phyloP scores from a whole-genome alignment of 2,329 filamentous ascomycete genomes.

The Alternaria atra region DNA sequence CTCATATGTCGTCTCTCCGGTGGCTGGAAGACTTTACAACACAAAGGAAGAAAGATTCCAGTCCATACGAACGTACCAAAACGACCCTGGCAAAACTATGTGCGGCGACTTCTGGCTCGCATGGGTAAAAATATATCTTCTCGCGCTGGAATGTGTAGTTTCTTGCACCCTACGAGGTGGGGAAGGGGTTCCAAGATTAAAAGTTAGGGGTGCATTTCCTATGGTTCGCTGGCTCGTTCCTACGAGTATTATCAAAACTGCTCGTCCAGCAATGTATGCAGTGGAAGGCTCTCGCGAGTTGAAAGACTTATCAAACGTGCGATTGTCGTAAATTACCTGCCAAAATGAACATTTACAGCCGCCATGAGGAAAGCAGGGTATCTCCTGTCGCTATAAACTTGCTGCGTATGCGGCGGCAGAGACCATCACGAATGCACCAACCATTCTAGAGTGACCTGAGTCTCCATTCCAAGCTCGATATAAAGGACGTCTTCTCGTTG shows the following conservation, averaged over 20 bases:
- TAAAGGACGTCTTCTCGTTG: background rate
- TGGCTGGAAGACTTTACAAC: background rate
- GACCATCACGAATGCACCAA: no score
- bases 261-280: no score
- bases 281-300: background rate
- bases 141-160: background rate
- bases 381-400: background rate
- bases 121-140: background rate
- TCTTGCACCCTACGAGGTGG: no score
- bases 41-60: no score
- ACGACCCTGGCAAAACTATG: background rate
- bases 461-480: background rate
- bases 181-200: no score
- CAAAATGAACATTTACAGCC: no score
- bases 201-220: no score
- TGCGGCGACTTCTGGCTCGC: background rate
- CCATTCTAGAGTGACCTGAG: background rate
- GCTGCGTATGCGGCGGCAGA: rapidly evolving
- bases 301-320: background rate
- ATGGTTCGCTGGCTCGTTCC: background rate
- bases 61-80: background rate
- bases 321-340: no score
- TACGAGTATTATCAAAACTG: background rate
- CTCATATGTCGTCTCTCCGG: background rate
- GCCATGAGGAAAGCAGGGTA: background rate